Percentiles rank a stretch among this genome's conserved stretches.
Evolutionary conservation across 345 rosid genomes (phyloP).

Genomic region (Populus simonii): DNA sequence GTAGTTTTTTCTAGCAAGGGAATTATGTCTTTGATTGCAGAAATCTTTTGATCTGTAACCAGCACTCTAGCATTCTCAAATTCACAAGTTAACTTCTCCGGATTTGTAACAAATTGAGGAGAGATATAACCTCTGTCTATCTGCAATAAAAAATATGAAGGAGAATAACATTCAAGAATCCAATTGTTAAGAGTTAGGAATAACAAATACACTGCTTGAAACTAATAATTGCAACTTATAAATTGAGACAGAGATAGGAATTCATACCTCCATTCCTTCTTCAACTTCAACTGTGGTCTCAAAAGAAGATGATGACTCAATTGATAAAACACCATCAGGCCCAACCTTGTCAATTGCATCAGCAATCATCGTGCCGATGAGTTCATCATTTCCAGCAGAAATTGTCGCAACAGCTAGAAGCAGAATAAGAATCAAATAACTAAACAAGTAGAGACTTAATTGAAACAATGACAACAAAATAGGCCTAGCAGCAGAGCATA

Average conservation of each 20-base stretch:
- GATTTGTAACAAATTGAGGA: slow-evolving; percentile 93
- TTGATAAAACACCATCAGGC: slow-evolving; percentile 97
- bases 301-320: slow-evolving; percentile 94
- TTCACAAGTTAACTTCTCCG: slow-evolving; percentile 81
- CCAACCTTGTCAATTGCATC: slow-evolving; percentile 99
- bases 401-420: slow-evolving; percentile 78
- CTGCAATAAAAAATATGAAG: slow-evolving; percentile 32
- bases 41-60: slow-evolving; percentile 87
- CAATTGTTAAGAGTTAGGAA: neutral
- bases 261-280: slow-evolving; percentile 92
- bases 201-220: neutral
- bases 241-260: too few species aligned
- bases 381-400: slow-evolving; percentile 96
- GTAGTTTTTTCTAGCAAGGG: slow-evolving; percentile 91
- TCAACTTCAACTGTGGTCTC: slow-evolving; percentile 96
- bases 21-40: slow-evolving; percentile 89
- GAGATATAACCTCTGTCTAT: slow-evolving; percentile 95
- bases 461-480: neutral
- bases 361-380: slow-evolving; percentile 90
- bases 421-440: neutral
- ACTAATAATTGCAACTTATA: neutral
- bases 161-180: neutral
- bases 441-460: neutral
- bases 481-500: slow-evolving; percentile 9
- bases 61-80: slow-evolving; percentile 94